Conservation (phyloP, 139 green algal species). For the Coccomyxa sp. region DNA sequence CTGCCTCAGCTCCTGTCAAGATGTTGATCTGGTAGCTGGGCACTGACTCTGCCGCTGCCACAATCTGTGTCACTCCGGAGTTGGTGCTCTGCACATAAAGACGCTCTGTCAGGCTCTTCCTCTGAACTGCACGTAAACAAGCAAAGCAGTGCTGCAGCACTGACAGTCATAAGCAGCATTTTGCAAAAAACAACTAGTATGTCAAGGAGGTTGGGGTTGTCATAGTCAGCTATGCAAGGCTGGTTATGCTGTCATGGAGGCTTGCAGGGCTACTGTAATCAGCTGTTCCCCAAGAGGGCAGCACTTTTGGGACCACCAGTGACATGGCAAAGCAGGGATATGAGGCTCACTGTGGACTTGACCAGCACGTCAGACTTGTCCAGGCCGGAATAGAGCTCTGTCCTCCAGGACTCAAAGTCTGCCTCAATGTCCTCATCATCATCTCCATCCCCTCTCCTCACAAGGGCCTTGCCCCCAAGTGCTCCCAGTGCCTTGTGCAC, state of each 20-base stretch:
- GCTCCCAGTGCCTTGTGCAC: conserved; percentile 63
- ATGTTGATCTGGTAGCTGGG: conserved; percentile 46
- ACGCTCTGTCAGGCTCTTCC: not conserved
- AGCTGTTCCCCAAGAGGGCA: too few relatives aligned
- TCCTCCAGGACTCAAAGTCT: conserved; percentile 90
- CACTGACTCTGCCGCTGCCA: conserved; percentile 15
- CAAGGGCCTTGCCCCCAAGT: conserved; percentile 65
- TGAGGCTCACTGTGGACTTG: conserved; percentile 11
- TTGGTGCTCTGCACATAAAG: not conserved
- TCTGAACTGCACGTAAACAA: not conserved
- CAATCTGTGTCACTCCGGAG: not conserved
- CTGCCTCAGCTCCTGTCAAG: conserved; percentile 13
- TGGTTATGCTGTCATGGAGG: not conserved
- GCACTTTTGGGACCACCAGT: too few relatives aligned
- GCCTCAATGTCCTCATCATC: conserved; percentile 92
- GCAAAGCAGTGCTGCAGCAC: not conserved
- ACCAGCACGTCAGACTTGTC: conserved; percentile 29
- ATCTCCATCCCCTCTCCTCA: conserved; percentile 76
- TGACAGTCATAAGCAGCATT: not conserved
- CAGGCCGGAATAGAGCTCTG: conserved; percentile 57
- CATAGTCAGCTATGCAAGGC: not conserved
- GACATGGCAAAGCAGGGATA: too few relatives aligned
- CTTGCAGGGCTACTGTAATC: too few relatives aligned
- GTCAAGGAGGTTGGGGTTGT: not conserved
- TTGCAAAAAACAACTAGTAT: not conserved